Base-by-base conservation (phyloP, 2,329 filamentous ascomycete genomes). In the Neofusicoccum ribis region DNA sequence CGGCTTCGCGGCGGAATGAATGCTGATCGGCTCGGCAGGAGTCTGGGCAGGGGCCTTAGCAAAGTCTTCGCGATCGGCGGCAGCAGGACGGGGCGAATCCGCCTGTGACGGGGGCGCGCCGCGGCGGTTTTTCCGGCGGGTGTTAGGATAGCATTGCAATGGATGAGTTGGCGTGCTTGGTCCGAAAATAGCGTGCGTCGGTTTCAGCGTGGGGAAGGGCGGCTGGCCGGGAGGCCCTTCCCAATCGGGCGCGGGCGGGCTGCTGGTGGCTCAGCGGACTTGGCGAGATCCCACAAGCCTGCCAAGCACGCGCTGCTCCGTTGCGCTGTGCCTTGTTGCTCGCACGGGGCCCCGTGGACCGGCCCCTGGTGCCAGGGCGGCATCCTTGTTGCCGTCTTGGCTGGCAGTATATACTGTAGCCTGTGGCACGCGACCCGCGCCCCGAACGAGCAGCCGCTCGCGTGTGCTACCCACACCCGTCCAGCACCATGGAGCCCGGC, bases 41-140 rank as follows among this genome's bases (percentile, higher is more conserved):
- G 54, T 20, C 54, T 58, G 39, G 37, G 54, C 54, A 58, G 54
- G 54, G 54, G 54, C 54, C 39, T 58, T 44, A 31, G 54, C 52
- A 39, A 41, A 20, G 2, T 41, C 51, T 23, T 41, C 51, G 7
- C n/a, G 3, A 15, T 12, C 6, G 14, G 49, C 4, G 17, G 49
- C 4, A 17, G 49, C n/a, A 23, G 34, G n/a, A 34, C 51, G 41
- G 37, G 54, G 15, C 39, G 8, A 20, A 58, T 58, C 12, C 54
- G 39, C 20, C 27, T 58, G 41, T 58, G 23, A 58, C 39, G 39
- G 20, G 34, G 15, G 49, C 27, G 3, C 8, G 9, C 11, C 5
- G 31, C 31, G 14, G 5, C 11, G 7, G 12, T 7, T 46, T 17
- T n/a, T n/a, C 43, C 43, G 43, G 15, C 27, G 27, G 15, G 34